Evolutionary conservation across 768 basidiomycete species (phyloP), one percentile per base, ranked within the genome.

Genomic region (Suillus subaureus): DNA sequence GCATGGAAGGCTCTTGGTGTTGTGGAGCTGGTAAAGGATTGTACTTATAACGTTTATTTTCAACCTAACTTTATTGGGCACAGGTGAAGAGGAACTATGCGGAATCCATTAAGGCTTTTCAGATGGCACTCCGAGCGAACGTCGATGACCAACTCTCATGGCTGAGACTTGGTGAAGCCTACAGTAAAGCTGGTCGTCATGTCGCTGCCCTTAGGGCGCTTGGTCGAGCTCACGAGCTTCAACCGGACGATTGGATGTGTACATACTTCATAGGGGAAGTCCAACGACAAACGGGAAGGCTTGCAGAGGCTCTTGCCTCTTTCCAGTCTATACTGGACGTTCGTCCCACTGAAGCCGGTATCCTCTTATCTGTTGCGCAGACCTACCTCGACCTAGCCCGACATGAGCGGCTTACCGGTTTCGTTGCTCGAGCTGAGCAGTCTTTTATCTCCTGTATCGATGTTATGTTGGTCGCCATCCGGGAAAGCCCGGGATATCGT

Each of bases 1-100:
- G 97, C 97, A 4, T 99, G 97, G 96, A 98, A 97, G 77, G 96
- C 96, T 26, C 78, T 94, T 42, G 97, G 95, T 1, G 87, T 94
- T 0, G 96, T 96, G 2, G 95, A 96, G 75, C 79, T 96, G 79
- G 97, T 96, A 71, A 76, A 90, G 11, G 26, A 60, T 28, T 16
- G 12, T 42, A 8, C 16, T 58, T 31, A 79, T 52, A 26, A 26
- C 18, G 57, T 40, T 57, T 62, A 70, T 67, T 35, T 23, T 18
- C 8, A 33, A 49, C 15, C 26, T 63, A 52, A n/a, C 15, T 33
- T 8, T 67, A 61, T 54, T 49, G 15, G 63, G 31, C 18, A n/a
- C 67, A 95, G 93, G 86, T 82, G 64, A 86, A 86, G 31, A 81
- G 81, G 61, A 89, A 93, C 67, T 94, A 91, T 71, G 70, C 83